These are phyloP conservation scores for Candida piceae DNA, from an alignment of 805 yeast species.

Conservation along the genomic window DNA sequence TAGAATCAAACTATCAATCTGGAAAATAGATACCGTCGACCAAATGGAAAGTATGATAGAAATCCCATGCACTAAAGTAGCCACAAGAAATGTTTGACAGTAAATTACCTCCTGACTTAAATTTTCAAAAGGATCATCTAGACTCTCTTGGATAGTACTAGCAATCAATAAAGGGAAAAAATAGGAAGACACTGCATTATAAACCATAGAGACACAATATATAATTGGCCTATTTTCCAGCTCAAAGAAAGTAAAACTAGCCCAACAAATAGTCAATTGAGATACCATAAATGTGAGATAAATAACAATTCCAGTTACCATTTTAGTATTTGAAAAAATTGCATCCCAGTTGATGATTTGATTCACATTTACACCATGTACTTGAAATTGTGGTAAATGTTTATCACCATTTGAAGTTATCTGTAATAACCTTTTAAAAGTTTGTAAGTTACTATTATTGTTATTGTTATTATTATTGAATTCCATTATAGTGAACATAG, in stretches of 20 bases:
- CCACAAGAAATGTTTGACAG: conserved; percentile 17
- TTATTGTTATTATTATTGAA: background rate
- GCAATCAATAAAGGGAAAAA: conserved; percentile 23
- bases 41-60: conserved; percentile 18
- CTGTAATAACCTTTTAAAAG: conserved; percentile 1
- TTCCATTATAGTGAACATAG: too few relatives aligned
- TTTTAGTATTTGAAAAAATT: conserved; percentile 17
- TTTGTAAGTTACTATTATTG: background rate
- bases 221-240: conserved; percentile 21
- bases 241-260: conserved; percentile 24
- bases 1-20: conserved; percentile 6
- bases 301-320: conserved; percentile 15
- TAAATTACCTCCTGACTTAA: conserved; percentile 19
- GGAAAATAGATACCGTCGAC: conserved; percentile 17
- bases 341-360: conserved; percentile 25
- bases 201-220: conserved; percentile 19
- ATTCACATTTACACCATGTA: conserved; percentile 10
- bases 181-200: conserved; percentile 23
- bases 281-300: conserved; percentile 23
- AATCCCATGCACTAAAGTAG: conserved; percentile 15
- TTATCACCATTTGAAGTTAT: background rate
- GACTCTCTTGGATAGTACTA: conserved; percentile 19
- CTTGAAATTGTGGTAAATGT: conserved; percentile 1
- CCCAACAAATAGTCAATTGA: conserved; percentile 23
- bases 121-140: conserved; percentile 21